Evolutionary conservation across 2,329 filamentous ascomycete species (phyloP).

Genomic region (Venturia pyrina): DNA sequence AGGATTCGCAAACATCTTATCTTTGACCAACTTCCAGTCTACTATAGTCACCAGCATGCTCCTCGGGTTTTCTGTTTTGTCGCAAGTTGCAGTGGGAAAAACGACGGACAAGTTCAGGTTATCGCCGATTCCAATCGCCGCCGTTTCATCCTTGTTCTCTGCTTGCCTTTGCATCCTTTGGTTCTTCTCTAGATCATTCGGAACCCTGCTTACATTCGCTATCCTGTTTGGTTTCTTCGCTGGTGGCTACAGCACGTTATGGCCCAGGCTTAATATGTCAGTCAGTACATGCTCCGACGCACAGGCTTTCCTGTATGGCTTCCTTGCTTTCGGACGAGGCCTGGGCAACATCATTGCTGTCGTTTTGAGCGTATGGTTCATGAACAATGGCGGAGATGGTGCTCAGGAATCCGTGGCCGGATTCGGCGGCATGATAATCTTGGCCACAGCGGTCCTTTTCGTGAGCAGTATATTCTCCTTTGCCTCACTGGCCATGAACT

Average conservation of each 20-base stretch:
- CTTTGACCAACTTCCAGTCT: background rate
- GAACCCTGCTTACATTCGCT: conserved; percentile 2
- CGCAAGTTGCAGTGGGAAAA: background rate
- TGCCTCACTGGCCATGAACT: background rate
- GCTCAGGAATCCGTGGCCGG: background rate
- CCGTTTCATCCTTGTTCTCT: conserved; percentile 7
- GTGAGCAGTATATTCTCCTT: background rate
- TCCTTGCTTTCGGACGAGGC: conserved; percentile 7
- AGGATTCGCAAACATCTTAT: background rate
- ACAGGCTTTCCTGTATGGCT: conserved; percentile 1
- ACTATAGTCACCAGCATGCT: background rate
- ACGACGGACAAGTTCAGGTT: background rate
- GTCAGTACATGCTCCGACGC: background rate
- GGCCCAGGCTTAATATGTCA: background rate
- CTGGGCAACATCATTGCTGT: conserved; percentile 1
- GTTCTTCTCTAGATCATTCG: conserved; percentile 4
- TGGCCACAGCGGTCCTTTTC: background rate
- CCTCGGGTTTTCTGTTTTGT: background rate
- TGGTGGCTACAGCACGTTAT: conserved; percentile 10
- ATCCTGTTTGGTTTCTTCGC: conserved; percentile 12
- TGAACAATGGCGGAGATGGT: conserved; percentile 5
- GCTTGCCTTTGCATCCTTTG: conserved; percentile 7
- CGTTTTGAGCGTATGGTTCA: background rate
- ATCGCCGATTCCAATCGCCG: background rate
- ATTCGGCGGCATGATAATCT: background rate